A percentile compares a stretch with the other conserved stretches of the same genome.
phyloP scores from a whole-genome alignment of 257 asterid species.

The Solanum bulbocastanum region DNA sequence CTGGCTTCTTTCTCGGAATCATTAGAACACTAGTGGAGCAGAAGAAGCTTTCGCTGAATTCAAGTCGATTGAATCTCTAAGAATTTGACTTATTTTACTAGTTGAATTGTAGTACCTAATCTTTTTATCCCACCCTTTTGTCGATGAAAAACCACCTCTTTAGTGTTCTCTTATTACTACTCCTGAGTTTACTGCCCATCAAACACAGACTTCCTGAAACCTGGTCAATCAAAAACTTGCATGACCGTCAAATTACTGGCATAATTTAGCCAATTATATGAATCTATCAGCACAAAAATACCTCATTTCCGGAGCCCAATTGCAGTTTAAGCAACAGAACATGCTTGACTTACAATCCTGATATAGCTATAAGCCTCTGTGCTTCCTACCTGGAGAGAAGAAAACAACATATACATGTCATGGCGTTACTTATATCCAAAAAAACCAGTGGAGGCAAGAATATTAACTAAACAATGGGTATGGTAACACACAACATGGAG shows the following conservation, averaged over 20 bases:
- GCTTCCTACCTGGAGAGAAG: not conserved
- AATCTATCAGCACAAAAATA: not conserved
- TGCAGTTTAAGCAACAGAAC: conserved; percentile 8
- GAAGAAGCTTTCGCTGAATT: conserved; percentile 48
- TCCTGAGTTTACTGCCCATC: conserved; percentile 40
- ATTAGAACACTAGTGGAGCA: conserved; percentile 24
- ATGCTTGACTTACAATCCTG: not conserved
- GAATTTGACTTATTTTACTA: not conserved
- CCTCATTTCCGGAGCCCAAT: conserved; percentile 38
- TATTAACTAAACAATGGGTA: not conserved
- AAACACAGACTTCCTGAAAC: conserved; percentile 18
- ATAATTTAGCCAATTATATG: not conserved
- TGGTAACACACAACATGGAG: not conserved
- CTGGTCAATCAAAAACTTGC: conserved; percentile 9
- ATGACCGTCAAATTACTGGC: not conserved
- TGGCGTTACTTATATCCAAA: not conserved
- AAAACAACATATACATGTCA: not conserved
- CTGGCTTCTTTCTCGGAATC: conserved; percentile 40
- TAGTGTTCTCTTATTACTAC: conserved; percentile 33
- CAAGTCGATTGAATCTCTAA: conserved; percentile 26
- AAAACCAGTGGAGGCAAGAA: not conserved
- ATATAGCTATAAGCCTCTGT: not conserved
- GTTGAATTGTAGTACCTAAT: not conserved
- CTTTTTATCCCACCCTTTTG: conserved; percentile 41
- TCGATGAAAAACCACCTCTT: conserved; percentile 59